phyloP scores from a whole-genome alignment of 129 eudicot species.

The Glebionis coronaria region DNA sequence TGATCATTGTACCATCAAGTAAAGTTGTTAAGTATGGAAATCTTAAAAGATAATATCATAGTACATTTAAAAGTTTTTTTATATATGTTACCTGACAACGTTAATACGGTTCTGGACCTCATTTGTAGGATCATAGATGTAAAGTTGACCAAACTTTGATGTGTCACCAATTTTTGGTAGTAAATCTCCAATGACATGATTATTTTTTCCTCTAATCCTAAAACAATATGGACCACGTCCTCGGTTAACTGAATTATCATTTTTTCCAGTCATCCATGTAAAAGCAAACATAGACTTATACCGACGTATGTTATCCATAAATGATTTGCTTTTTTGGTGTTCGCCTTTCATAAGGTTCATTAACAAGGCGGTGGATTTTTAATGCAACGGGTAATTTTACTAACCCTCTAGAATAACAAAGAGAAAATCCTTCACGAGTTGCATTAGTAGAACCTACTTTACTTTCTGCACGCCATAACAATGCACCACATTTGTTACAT shows the following conservation, averaged over 20 bases:
- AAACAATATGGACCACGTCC: neutral
- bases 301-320: neutral
- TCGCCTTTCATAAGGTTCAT: no score
- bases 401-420: no score
- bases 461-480: no score
- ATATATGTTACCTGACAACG: neutral
- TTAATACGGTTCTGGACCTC: neutral
- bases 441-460: no score
- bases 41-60: no score
- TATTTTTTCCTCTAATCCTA: neutral
- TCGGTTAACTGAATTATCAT: neutral
- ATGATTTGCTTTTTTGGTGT: neutral
- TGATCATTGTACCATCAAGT: no score
- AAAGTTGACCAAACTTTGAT: no score
- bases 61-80: no score
- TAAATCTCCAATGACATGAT: neutral
- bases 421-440: no score
- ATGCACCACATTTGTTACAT: no score
- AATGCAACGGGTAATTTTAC: neutral
- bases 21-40: no score
- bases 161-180: neutral
- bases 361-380: neutral
- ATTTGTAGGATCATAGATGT: neutral
- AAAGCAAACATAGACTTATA: neutral
- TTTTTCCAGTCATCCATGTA: neutral